Evolutionary conservation across 768 basidiomycete species (phyloP), one percentile per base, ranked within the genome.

Genomic region (Lentinula sp.): DNA sequence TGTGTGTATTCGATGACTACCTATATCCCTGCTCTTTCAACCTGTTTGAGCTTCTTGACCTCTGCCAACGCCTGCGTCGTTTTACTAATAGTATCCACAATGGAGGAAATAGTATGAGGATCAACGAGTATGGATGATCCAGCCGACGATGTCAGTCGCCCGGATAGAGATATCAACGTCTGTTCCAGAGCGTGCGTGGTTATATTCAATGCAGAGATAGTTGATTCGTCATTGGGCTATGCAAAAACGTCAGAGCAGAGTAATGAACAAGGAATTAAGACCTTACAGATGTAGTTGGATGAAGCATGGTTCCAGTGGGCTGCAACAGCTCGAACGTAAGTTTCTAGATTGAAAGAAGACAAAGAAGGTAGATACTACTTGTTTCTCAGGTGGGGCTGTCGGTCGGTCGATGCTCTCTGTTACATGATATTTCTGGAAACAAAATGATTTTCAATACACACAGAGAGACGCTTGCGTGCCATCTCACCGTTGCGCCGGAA

Each of bases 31-130:
- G 7, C 23, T 49, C 56, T 70, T 72, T 81, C 77, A 65, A 73
- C 78, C 74, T 76, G 74, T 62, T 83, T 82, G 57, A 89, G 71
- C 59, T 84, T 78, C 61, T 79, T 82, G 57, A 89, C 80, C 61
- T 87, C 80, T 8, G 74, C 72, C 62, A 91, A 73, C 5, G 89
- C 88, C 61, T 81, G 78, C 1, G 82, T 77, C 7, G 88, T 83
- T 68, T 88, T 89, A 46, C 74, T 70, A 34, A 92, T 86, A 1
- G 87, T 81, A 63, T 90, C 88, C n/a, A 89, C 87, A 15, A 81
- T 82, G 50, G 74, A 71, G 43, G 78, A 80, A 53, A 92, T 80
- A 4, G 79, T 74, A 23, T 66, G 55, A 35, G 78, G 75, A 66
- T 90, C 86, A 57, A 76, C 46, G 18, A 76, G 59, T 42, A 64